Evolutionary conservation across 2,329 filamentous ascomycete species (phyloP), one percentile per base, ranked within the genome.

Genomic region (Colletotrichum godetiae): DNA sequence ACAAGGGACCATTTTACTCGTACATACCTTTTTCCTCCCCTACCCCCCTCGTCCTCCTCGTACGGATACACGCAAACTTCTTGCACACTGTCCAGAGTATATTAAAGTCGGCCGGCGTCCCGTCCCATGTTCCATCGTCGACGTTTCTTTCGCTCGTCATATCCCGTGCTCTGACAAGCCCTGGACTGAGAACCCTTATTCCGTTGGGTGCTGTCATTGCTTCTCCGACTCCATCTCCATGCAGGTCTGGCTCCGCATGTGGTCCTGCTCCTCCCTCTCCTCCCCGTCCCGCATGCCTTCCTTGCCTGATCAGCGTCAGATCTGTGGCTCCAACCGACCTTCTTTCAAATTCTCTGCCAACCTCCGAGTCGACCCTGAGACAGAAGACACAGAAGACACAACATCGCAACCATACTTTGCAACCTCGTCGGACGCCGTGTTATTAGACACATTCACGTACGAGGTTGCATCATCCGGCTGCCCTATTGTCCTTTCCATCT

Each of bases 241-340:
- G 71, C 71, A 73, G 67, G 67, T 70, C 61, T 49, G 42, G 60
- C 71, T 74, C 72, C 68, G 72, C 72, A 73, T 67, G 68, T 63
- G 61, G 70, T 70, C 52, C 68, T 72, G 57, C 62, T 68, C 52
- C 57, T 72, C 68, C 56, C 63, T 63, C 62, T 74, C 63, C 70
- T 73, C 71, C 67, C 46, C 53, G 52, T 72, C 68, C 67, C 68
- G 68, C 62, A 74, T 72, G 68, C 68, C 68, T 69, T 72, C 68
- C 57, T 72, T 74, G 72, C 72, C 63, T 74, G 62, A 68, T 68
- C 68, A 67, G 68, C 68, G 72, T 73, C 68, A 63, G 61, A 72
- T 59, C 62, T 64, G 53, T 68, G 52, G 62, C 58, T 67, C 57
- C 52, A 52, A 71, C 60, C 67, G 42, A 61, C 58, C 63, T 62